These are phyloP conservation scores for Fusarium drepaniforme DNA, from an alignment of 2,329 filamentous ascomycete species.

Conservation along the genomic window DNA sequence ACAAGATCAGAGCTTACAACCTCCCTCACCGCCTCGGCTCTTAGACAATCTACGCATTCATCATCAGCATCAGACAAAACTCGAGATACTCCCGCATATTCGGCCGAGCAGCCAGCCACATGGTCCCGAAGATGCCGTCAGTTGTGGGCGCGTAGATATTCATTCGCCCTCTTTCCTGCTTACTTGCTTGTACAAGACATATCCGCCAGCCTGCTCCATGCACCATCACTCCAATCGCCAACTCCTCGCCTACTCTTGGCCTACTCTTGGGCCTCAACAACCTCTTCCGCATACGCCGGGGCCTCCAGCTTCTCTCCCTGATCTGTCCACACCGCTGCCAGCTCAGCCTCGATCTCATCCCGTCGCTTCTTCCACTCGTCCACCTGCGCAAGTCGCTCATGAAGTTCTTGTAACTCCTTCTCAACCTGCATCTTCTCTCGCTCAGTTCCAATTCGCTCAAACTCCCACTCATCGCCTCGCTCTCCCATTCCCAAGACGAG, in stretches of 20 bases:
- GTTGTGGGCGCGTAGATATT: constrained; percentile 11
- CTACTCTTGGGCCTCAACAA: constrained; percentile 27
- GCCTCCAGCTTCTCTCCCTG: constrained; percentile 61
- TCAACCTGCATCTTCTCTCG: constrained; percentile 94
- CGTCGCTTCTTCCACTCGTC: constrained; percentile 85
- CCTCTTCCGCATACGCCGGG: constrained; percentile 55
- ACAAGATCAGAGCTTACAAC: neutral
- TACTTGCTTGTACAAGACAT: constrained; percentile 14
- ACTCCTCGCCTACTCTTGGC: neutral
- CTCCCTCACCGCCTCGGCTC: constrained; percentile 3
- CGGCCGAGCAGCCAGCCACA: neutral
- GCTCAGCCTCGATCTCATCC: constrained; percentile 85
- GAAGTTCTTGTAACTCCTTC: constrained; percentile 87
- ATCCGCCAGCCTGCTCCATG: constrained; percentile 13
- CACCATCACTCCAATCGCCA: constrained; percentile 7
- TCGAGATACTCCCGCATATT: neutral
- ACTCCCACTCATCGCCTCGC: constrained; percentile 88
- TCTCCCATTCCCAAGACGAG: constrained; percentile 86
- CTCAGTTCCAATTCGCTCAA: constrained; percentile 93
- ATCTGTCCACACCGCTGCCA: constrained; percentile 74
- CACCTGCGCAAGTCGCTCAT: constrained; percentile 83
- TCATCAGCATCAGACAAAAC: neutral
- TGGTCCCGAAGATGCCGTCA: neutral
- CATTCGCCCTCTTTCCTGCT: constrained; percentile 11
- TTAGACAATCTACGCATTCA: neutral